A percentile compares a stretch with the other conserved stretches of the same genome.
Evolutionary conservation across 805 yeast species (phyloP).

Genomic region (Henningerozyma blattae): DNA sequence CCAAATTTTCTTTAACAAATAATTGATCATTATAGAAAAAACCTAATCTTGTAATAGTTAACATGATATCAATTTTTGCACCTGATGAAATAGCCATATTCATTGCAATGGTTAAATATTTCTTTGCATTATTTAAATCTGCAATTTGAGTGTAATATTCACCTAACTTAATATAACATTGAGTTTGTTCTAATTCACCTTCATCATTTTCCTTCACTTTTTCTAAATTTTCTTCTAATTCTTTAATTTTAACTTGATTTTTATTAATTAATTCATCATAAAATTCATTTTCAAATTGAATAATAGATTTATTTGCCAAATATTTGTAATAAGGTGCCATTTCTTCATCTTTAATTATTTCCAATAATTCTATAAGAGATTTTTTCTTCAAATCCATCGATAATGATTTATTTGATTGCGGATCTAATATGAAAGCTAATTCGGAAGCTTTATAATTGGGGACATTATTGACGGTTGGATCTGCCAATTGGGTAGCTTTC

Average conservation of each 20-base stretch:
- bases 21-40: slow-evolving; percentile 73
- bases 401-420: slow-evolving; percentile 29
- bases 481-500: slow-evolving; percentile 5
- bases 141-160: slow-evolving; percentile 82
- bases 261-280: slow-evolving; percentile 37
- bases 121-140: slow-evolving; percentile 59
- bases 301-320: slow-evolving; percentile 29
- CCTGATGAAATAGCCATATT: slow-evolving; percentile 81
- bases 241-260: slow-evolving; percentile 45
- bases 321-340: slow-evolving; percentile 79
- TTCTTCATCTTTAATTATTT: slow-evolving; percentile 43
- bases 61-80: slow-evolving; percentile 72
- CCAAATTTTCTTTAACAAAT: slow-evolving; percentile 59
- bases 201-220: slow-evolving; percentile 52
- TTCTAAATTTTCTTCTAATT: slow-evolving; percentile 32
- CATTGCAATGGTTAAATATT: slow-evolving; percentile 57
- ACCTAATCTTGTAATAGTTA: slow-evolving; percentile 80
- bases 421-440: slow-evolving; percentile 57
- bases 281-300: slow-evolving; percentile 48
- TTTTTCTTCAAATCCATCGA: slow-evolving; percentile 27
- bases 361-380: slow-evolving; percentile 31
- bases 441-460: slow-evolving; percentile 84
- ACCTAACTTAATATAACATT: slow-evolving; percentile 68
- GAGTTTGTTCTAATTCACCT: slow-evolving; percentile 74
- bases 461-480: slow-evolving; percentile 31